These are phyloP conservation scores for Termitomyces sp. DNA, from an alignment of 768 basidiomycete species.

Conservation along the genomic window DNA sequence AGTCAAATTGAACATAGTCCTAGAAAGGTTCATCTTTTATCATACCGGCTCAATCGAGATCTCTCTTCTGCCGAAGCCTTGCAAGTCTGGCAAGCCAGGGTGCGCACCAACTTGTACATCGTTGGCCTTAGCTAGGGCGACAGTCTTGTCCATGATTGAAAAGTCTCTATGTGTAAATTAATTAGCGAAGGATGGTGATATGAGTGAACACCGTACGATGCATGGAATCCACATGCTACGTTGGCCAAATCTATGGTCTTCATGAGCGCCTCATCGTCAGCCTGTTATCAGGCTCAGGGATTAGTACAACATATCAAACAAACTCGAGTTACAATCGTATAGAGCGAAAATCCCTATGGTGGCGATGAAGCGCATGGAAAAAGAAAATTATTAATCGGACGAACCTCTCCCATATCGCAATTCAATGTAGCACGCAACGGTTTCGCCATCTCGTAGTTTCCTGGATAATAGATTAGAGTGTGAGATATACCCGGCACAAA, in stretches of 20 bases:
- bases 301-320: not conserved
- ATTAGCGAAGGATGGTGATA: too few relatives aligned
- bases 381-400: not conserved
- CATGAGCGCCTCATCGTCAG: constrained; percentile 51
- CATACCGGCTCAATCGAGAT: constrained; percentile 59
- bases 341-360: constrained; percentile 48
- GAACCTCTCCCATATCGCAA: constrained; percentile 56
- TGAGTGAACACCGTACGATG: constrained; percentile 38
- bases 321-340: constrained; percentile 33
- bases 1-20: not conserved
- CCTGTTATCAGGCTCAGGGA: constrained; percentile 23
- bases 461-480: not conserved
- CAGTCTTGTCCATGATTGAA: constrained; percentile 62
- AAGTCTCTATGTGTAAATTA: constrained; percentile 41
- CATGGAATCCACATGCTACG: constrained; percentile 69
- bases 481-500: not conserved
- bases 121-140: constrained; percentile 51
- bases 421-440: constrained; percentile 43
- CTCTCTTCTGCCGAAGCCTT: constrained; percentile 65
- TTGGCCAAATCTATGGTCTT: constrained; percentile 57
- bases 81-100: constrained; percentile 59
- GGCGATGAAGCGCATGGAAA: not conserved
- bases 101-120: constrained; percentile 64
- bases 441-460: not conserved
- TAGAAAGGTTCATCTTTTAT: not conserved